These are phyloP conservation scores for Chaetomium sp. DNA, from an alignment of 2,329 filamentous ascomycete species.

Conservation along the genomic window DNA sequence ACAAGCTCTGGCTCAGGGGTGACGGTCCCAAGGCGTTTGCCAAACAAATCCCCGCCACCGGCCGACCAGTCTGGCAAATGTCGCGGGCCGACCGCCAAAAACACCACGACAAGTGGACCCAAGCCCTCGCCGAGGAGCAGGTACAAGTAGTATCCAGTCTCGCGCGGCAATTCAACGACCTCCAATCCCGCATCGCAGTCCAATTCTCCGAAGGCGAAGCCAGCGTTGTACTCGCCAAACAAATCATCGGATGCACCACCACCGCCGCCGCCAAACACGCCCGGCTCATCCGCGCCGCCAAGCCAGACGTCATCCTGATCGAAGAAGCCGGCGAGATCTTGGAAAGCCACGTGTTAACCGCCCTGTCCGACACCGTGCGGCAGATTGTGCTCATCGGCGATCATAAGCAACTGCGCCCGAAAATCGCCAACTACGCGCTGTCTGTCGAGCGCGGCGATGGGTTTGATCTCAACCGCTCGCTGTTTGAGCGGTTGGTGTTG, in stretches of 20 bases:
- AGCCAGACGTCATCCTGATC: slow-evolving; percentile 56
- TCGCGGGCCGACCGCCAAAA: slow-evolving; percentile 29
- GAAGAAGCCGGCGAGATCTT: slow-evolving; percentile 66
- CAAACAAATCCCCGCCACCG: slow-evolving; percentile 24
- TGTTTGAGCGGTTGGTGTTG: slow-evolving; percentile 53
- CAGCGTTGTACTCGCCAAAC: slow-evolving; percentile 43
- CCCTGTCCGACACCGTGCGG: slow-evolving; percentile 52
- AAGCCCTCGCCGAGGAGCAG: slow-evolving; percentile 44
- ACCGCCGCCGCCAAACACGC: slow-evolving; percentile 60
- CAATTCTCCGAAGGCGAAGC: slow-evolving; percentile 38
- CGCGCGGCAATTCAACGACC: slow-evolving; percentile 36
- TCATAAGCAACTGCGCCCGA: slow-evolving; percentile 55
- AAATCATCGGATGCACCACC: slow-evolving; percentile 65
- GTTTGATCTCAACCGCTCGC: slow-evolving; percentile 51
- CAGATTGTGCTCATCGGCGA: slow-evolving; percentile 60
- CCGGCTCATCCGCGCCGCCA: slow-evolving; percentile 44
- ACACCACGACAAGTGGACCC: slow-evolving; percentile 38
- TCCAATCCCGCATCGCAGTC: slow-evolving; percentile 32
- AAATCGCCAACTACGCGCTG: slow-evolving; percentile 53
- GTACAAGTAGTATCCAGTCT: slow-evolving; percentile 35
- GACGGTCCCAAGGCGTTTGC: slow-evolving; percentile 39
- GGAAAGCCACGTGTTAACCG: slow-evolving; percentile 56
- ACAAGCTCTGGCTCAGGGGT: slow-evolving; percentile 46
- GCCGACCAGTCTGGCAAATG: slow-evolving; percentile 47
- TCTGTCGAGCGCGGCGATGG: slow-evolving; percentile 41